phyloP scores from a whole-genome alignment of 2,329 filamentous ascomycete species.

The Xylaria digitata region DNA sequence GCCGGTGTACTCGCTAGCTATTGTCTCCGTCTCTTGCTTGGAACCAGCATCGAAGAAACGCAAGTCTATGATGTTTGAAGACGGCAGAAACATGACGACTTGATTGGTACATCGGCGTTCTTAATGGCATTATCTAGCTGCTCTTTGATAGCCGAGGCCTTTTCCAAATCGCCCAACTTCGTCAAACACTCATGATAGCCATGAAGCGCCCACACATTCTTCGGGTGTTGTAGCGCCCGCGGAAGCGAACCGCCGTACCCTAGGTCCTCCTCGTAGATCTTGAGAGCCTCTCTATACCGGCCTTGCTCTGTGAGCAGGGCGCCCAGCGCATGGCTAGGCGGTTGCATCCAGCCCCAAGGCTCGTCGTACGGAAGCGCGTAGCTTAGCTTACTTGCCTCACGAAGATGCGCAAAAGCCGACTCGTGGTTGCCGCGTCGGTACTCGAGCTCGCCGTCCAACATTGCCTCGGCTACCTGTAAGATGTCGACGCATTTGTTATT shows the following conservation, averaged over 20 bases:
- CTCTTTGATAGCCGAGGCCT: constrained; percentile 50
- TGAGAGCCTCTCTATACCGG: constrained; percentile 64
- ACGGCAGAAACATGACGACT: constrained; percentile 54
- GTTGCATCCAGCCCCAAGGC: constrained; percentile 85
- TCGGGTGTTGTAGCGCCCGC: constrained; percentile 73
- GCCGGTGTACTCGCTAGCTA: neutral
- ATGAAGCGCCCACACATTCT: constrained; percentile 81
- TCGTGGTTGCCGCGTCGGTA: constrained; percentile 72
- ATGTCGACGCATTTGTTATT: constrained; percentile 75
- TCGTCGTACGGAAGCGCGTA: constrained; percentile 76
- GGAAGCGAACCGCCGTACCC: constrained; percentile 70
- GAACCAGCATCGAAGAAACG: neutral
- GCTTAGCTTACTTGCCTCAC: constrained; percentile 67
- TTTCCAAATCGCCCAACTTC: constrained; percentile 60
- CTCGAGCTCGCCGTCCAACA: constrained; percentile 79
- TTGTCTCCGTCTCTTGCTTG: neutral
- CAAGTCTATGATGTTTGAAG: constrained; percentile 12
- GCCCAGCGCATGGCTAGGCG: constrained; percentile 75
- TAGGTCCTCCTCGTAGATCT: constrained; percentile 70
- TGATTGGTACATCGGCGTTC: constrained; percentile 49
- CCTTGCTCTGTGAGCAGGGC: constrained; percentile 76
- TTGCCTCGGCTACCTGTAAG: constrained; percentile 69
- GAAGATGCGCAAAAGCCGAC: constrained; percentile 68
- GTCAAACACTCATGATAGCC: constrained; percentile 77
- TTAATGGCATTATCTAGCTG: constrained; percentile 44